Percentiles rank a stretch among this genome's conserved stretches.
phyloP scores from a whole-genome alignment of 179 eudicot genomes.

The Nepenthes alata region DNA sequence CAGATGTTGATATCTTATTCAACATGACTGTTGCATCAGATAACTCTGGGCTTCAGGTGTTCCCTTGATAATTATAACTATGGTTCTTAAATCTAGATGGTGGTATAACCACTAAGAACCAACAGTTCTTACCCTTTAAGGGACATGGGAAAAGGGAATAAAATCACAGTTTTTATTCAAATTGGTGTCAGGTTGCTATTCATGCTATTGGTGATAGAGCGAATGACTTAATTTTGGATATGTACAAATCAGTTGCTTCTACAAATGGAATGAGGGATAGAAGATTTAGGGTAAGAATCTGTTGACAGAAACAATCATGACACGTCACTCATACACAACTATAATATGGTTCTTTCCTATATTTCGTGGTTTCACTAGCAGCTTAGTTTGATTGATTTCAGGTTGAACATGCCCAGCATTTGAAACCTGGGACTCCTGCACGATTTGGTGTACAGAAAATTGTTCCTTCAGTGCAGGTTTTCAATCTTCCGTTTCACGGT shows the following conservation, averaged over 20 bases:
- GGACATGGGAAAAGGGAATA: no score
- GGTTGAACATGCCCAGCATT: constrained; percentile 99
- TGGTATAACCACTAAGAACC: no score
- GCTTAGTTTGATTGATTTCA: constrained; percentile 18
- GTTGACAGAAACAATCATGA: no score
- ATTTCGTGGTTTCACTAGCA: constrained; percentile 5
- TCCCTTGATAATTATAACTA: neutral
- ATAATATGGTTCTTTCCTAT: neutral
- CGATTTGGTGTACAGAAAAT: constrained; percentile 62
- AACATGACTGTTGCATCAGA: constrained; percentile 60
- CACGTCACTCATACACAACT: no score
- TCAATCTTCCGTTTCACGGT: no score
- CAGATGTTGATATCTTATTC: constrained; percentile 44
- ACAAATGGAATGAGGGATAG: constrained; percentile 63
- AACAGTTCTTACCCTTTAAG: neutral
- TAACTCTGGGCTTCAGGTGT: constrained; percentile 75
- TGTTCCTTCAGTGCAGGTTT: constrained; percentile 89
- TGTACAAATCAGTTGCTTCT: constrained; percentile 61
- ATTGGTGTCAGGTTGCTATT: constrained; percentile 56
- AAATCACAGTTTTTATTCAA: constrained; percentile 3
- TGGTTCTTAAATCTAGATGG: no score
- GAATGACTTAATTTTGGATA: constrained; percentile 70
- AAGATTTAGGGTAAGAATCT: constrained; percentile 61
- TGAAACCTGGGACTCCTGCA: constrained; percentile 51
- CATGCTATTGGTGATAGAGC: constrained; percentile 96